Percentiles rank a stretch among this genome's conserved stretches.
phyloP scores from a whole-genome alignment of 129 eudicot genomes.

The Erigeron canadensis region DNA sequence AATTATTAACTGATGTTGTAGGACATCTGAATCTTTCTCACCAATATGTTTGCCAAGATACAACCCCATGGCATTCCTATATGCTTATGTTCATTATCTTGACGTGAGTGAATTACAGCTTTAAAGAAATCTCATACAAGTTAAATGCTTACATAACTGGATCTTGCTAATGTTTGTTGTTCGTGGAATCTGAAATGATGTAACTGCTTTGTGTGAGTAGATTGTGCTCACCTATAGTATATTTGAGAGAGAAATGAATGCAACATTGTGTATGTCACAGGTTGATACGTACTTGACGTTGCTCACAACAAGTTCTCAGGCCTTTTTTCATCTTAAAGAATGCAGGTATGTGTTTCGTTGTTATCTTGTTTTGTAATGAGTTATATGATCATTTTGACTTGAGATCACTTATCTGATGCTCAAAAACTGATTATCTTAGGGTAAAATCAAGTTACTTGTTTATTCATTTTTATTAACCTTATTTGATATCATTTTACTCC shows the following conservation, averaged over 20 bases:
- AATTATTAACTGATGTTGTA: slow-evolving; percentile 38
- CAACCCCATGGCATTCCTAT: slow-evolving; percentile 94
- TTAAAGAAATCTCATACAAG: background rate
- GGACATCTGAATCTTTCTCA: slow-evolving; percentile 97
- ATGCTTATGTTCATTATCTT: slow-evolving; percentile 88
- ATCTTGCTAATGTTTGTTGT: slow-evolving; percentile 1
- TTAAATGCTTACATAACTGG: slow-evolving; percentile 9
- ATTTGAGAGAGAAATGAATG: slow-evolving; percentile 3
- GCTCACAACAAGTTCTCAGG: slow-evolving; percentile 90
- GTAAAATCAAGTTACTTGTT: background rate
- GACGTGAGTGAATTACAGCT: slow-evolving; percentile 60
- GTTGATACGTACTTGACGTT: slow-evolving; percentile 79
- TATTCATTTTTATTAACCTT: background rate
- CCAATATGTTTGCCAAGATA: slow-evolving; percentile 98
- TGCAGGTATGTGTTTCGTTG: slow-evolving; percentile 57
- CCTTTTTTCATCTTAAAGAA: slow-evolving; percentile 89
- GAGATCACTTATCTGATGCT: background rate
- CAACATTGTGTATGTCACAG: slow-evolving; percentile 40
- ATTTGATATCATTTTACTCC: background rate
- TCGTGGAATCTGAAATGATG: slow-evolving; percentile 11
- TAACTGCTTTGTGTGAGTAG: slow-evolving; percentile 1
- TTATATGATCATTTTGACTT: background rate
- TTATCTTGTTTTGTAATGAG: background rate
- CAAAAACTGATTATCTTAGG: background rate
- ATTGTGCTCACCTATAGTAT: background rate